phyloP scores from a whole-genome alignment of 768 basidiomycete species.

The Mycena galericulata region DNA sequence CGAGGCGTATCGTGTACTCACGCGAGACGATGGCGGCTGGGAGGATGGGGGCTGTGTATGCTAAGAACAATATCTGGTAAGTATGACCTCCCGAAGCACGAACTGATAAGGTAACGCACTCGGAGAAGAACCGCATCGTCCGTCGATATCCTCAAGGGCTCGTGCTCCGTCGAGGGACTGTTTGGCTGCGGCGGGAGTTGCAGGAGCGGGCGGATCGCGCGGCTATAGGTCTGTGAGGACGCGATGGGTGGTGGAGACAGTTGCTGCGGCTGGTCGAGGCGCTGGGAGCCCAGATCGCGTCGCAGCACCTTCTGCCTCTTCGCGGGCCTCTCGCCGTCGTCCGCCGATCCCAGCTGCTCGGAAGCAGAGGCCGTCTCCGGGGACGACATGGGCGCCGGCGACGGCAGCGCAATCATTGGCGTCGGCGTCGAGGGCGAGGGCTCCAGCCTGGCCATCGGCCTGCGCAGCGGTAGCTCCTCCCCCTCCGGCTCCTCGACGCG shows the following conservation, averaged over 20 bases:
- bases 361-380: not conserved
- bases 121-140: slow-evolving; percentile 18
- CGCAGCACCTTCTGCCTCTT: slow-evolving; percentile 6
- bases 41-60: not conserved
- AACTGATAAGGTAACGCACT: not conserved
- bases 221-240: slow-evolving; percentile 4
- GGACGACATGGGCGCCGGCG: not conserved
- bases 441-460: not conserved
- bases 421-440: not conserved
- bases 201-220: slow-evolving; percentile 5
- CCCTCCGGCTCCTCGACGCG: slow-evolving; percentile 57
- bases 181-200: not conserved
- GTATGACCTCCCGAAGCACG: not conserved
- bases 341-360: not conserved
- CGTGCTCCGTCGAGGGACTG: not conserved
- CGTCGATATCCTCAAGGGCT: slow-evolving; percentile 17
- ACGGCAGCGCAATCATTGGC: slow-evolving; percentile 11
- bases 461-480: not conserved
- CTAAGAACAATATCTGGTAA: not conserved
- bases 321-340: not conserved
- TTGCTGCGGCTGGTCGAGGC: slow-evolving; percentile 2
- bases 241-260: not conserved
- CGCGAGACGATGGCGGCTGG: not conserved
- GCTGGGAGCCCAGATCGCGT: not conserved
- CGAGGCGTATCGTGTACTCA: slow-evolving; percentile 1